A percentile compares a stretch with the other conserved stretches of the same genome.
These are phyloP conservation scores for Citrus hindsii DNA, from an alignment of 345 rosid genomes.

Conservation along the genomic window DNA sequence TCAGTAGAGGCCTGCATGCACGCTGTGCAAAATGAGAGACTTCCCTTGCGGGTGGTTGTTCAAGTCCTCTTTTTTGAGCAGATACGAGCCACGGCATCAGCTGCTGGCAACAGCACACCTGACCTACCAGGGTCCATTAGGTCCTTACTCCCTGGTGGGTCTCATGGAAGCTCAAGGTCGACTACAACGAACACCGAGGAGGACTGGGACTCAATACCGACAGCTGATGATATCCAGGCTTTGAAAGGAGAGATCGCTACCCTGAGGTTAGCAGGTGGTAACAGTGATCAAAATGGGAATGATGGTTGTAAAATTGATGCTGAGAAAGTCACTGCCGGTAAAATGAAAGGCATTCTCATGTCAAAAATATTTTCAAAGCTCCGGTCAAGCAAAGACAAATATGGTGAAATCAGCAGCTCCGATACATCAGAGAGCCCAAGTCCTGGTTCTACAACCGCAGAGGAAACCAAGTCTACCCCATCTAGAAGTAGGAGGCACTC, in stretches of 20 bases:
- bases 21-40: conserved; percentile 83
- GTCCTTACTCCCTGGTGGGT: conserved; percentile 51
- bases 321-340: conserved; percentile 35
- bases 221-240: conserved; percentile 67
- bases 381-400: conserved; percentile 58
- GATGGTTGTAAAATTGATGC: conserved; percentile 26
- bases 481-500: conserved; percentile 71
- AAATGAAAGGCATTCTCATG: conserved; percentile 56
- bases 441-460: conserved; percentile 51
- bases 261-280: conserved; percentile 29
- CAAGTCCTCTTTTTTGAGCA: conserved; percentile 92
- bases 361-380: conserved; percentile 58
- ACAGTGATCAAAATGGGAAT: conserved; percentile 23
- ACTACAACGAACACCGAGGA: conserved; percentile 79
- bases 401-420: conserved; percentile 58
- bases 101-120: conserved; percentile 55
- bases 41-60: conserved; percentile 77
- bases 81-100: conserved; percentile 45
- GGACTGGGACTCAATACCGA: conserved; percentile 83
- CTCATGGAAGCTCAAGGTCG: conserved; percentile 83
- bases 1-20: conserved; percentile 81
- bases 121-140: conserved; percentile 48
- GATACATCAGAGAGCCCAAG: conserved; percentile 67
- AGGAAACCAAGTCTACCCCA: conserved; percentile 70
- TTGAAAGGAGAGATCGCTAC: conserved; percentile 64